A percentile compares a stretch with the other conserved stretches of the same genome.
These are phyloP conservation scores for Rhynchospora pubera DNA, from an alignment of 176 grass and related monocot species.

Conservation along the genomic window DNA sequence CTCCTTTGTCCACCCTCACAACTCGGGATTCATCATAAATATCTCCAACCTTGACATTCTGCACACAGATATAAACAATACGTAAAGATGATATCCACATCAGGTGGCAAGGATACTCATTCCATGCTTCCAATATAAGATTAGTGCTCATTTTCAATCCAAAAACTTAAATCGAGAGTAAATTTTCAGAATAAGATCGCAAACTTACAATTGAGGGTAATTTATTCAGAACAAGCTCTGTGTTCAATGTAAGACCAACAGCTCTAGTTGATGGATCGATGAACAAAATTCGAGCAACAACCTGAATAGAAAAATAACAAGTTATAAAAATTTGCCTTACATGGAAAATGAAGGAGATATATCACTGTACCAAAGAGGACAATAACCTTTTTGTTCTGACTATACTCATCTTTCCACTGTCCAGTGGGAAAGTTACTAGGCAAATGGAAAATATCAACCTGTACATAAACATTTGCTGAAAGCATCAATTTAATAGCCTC, in stretches of 20 bases:
- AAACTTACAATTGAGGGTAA: conserved; percentile 72
- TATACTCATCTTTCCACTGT: conserved; percentile 85
- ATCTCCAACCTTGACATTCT: conserved; percentile 77
- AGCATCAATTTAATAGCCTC: conserved; percentile 8
- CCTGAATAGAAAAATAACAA: conserved; percentile 39
- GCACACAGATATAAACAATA: conserved; percentile 9
- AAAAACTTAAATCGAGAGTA: not conserved
- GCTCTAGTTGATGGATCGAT: conserved; percentile 95
- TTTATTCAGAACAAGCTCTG: conserved; percentile 56
- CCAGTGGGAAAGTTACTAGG: conserved; percentile 40
- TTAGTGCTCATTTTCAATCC: not conserved
- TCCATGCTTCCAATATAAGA: not conserved
- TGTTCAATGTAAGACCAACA: conserved; percentile 86
- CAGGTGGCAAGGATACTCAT: not conserved
- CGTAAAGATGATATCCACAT: not conserved
- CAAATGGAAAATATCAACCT: conserved; percentile 89
- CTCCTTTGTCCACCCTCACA: conserved; percentile 71
- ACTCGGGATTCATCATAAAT: conserved; percentile 72
- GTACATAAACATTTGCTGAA: conserved; percentile 16
- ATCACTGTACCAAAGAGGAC: not conserved
- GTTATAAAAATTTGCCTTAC: not conserved
- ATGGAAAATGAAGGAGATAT: not conserved
- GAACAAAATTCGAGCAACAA: conserved; percentile 90
- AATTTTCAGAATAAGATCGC: not conserved
- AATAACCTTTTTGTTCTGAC: conserved; percentile 74